Conservation (phyloP, 495 filamentous ascomycete species). For the Chaetomium tenue region DNA sequence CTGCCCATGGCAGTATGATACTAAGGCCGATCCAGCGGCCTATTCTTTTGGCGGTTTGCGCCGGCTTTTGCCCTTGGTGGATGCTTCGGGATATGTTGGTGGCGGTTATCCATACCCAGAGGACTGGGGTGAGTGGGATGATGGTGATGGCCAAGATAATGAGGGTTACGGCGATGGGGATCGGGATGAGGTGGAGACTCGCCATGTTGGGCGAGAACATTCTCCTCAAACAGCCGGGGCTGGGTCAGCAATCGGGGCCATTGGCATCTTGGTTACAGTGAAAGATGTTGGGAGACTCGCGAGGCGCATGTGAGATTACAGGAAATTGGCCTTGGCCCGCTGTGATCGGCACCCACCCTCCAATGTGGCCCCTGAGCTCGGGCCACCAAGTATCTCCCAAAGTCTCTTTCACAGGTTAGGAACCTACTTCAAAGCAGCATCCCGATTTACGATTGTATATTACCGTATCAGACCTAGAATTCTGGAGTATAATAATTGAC, state of each 20-base stretch:
- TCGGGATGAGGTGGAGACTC: slow-evolving; percentile 8
- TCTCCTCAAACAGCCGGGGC: background rate
- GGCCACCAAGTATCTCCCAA: no score
- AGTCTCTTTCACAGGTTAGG: no score
- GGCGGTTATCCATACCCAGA: background rate
- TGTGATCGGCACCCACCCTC: no score
- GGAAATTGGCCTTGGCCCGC: no score
- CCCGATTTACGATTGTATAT: no score
- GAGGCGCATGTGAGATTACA: background rate
- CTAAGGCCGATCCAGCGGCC: slow-evolving; percentile 9
- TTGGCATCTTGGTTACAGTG: no score
- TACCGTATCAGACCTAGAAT: no score
- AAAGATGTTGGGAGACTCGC: background rate
- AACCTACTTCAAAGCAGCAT: no score
- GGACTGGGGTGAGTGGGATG: slow-evolving; percentile 1
- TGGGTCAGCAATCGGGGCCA: no score
- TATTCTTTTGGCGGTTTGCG: background rate
- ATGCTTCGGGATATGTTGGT: background rate
- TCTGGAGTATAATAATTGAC: no score
- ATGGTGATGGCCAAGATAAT: slow-evolving; percentile 2
- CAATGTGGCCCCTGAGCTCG: no score
- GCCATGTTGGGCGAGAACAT: slow-evolving; percentile 6
- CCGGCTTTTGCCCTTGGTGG: background rate
- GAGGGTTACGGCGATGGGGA: slow-evolving; percentile 18
- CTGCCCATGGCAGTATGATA: slow-evolving; percentile 11